Evolutionary conservation across 768 basidiomycete genomes (phyloP), one percentile per base, ranked within the genome.

Genomic region (Pholiota molesta): DNA sequence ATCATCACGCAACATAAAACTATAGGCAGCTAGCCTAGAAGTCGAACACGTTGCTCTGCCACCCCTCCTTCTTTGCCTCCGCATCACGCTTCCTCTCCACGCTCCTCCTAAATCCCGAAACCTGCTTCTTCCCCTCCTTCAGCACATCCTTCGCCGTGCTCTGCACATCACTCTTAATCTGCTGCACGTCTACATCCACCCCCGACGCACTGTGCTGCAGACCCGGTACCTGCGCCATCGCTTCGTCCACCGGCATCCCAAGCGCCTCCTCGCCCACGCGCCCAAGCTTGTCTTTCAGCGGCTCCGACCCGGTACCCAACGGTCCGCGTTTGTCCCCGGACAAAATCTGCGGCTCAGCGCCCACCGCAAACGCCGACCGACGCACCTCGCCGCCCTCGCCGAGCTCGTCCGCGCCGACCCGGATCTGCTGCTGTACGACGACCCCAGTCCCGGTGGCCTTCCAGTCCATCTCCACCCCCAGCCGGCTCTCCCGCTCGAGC

Each of bases 311-410:
- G 1, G 77, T 85, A 2, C 86, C 90, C 37, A 86, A 67, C 0
- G 90, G 90, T 0, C 90, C 90, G 3, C 77, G 80, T 78, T 92
- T 90, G 63, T 86, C 82, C 0, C 88, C 86, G 28, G 82, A 73
- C 29, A 92, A 72, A 33, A 92, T 84, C 77, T 92, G 90, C 37
- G 90, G 90, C 72, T 89, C 89, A 6, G 83, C 87, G 2, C 90
- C 90, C 76, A 91, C 74, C 0, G 89, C 90, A 52, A 92, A 82
- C 53, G 71, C 65, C 45, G 75, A 71, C 40, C 68, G 71, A 35
- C 66, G 57, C 23, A 68, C 63, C 26, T 63, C 55, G 7, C 55
- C 59, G 42, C 55, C 57, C 67, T 71, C 62, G 61, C 65, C 73
- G 2, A 63, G 65, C 31, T 66, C 65, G 9, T 70, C 31, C 52